Percentiles rank a stretch among this genome's conserved stretches.
These are phyloP conservation scores for Metschnikowia santaceciliae DNA, from an alignment of 805 yeast species.

Conservation along the genomic window DNA sequence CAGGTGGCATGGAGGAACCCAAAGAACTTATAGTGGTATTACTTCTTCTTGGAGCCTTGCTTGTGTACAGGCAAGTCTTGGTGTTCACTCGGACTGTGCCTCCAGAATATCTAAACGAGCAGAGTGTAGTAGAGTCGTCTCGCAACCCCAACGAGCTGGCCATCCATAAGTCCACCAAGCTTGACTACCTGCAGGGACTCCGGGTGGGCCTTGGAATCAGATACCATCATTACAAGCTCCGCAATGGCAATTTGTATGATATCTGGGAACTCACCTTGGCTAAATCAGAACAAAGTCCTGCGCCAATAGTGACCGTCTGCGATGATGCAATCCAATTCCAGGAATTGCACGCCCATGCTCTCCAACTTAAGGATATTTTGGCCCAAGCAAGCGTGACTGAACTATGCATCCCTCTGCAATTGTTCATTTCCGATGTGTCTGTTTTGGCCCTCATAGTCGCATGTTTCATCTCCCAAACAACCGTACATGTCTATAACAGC, in stretches of 20 bases:
- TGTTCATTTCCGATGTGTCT: constrained; percentile 9
- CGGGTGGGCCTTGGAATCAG: constrained; percentile 67
- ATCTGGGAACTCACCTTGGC: constrained; percentile 54
- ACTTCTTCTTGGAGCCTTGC: constrained; percentile 14
- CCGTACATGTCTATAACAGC: constrained; percentile 37
- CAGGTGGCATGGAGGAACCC: constrained; percentile 8
- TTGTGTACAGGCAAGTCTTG: constrained; percentile 21
- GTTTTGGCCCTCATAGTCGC: constrained; percentile 41
- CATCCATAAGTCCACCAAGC: constrained; percentile 66
- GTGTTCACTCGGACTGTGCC: constrained; percentile 51
- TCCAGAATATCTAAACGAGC: constrained; percentile 55
- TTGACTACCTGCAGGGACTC: constrained; percentile 68
- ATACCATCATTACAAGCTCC: constrained; percentile 53
- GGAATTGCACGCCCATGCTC: constrained; percentile 27
- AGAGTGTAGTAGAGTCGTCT: constrained; percentile 61
- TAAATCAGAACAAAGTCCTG: constrained; percentile 21
- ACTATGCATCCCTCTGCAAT: constrained; percentile 20
- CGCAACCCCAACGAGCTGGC: constrained; percentile 71
- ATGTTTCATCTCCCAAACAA: constrained; percentile 40
- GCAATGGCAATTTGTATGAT: constrained; percentile 76
- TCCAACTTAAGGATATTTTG: constrained; percentile 20
- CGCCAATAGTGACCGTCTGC: constrained; percentile 18
- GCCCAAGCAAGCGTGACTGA: constrained; percentile 25
- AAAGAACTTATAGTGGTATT: constrained; percentile 18
- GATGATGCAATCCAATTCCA: constrained; percentile 17